Evolutionary conservation across 495 filamentous ascomycete genomes (phyloP).

Genomic region (Hyaloscypha finlandica): DNA sequence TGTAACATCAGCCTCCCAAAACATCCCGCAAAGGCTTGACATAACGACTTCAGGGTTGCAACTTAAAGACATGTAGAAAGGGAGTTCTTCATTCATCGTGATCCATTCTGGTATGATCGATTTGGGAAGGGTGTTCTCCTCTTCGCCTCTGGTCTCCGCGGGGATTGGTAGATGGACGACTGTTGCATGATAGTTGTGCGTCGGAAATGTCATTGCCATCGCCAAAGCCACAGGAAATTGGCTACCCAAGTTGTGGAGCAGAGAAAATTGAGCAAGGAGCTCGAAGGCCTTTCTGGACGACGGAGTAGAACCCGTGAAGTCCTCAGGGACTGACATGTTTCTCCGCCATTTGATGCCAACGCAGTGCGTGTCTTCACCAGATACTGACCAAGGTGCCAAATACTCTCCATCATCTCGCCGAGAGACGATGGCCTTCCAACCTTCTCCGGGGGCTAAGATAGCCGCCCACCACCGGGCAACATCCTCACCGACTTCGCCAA

Average conservation of each 20-base stretch:
- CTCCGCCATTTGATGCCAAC: neutral
- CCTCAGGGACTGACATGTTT: neutral
- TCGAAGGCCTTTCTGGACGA: neutral
- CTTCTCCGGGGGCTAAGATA: neutral
- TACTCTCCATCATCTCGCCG: neutral
- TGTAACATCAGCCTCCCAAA: neutral
- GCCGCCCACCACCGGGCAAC: neutral
- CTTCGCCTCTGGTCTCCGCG: neutral
- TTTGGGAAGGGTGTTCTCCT: neutral
- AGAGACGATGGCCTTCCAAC: neutral
- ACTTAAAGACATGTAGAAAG: neutral
- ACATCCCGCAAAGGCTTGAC: neutral
- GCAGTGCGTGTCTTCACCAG: neutral
- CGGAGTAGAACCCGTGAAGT: neutral
- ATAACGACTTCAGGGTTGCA: neutral
- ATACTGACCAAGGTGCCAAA: neutral
- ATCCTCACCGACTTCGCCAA: neutral
- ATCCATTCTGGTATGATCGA: neutral
- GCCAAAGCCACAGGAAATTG: neutral
- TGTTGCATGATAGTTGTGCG: neutral
- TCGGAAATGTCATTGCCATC: neutral
- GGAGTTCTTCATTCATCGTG: neutral
- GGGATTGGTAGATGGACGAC: neutral
- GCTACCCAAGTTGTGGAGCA: neutral
- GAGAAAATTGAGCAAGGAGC: constrained; percentile 1